Evolutionary conservation across 2,329 filamentous ascomycete species (phyloP), one percentile per base, ranked within the genome.

Genomic region (Orbilia ellipsospora): DNA sequence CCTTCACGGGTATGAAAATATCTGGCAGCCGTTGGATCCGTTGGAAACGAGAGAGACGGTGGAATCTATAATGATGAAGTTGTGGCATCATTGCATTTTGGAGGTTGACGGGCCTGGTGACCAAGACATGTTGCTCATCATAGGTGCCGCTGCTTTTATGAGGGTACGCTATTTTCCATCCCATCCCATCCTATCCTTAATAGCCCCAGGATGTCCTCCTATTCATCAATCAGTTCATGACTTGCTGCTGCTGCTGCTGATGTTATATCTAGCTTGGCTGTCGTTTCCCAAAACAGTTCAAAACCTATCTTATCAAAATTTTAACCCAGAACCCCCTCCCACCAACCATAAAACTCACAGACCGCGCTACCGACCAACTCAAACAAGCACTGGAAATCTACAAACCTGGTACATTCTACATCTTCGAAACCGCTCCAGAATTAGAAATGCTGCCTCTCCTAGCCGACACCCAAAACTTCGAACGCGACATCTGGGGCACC

Each of bases 21-120:
- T 68, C 26, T 68, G 64, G 64, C 65, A 61, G 44, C 55, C 65
- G n/a, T 10, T 55, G 15, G 56, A 69, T 54, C 65, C 65, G 1
- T 12, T 52, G 16, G 52, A 60, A 4, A 13, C 57, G 16, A 28
- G 65, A 16, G 45, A n/a, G 13, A 54, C 40, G 4, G 42, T 62
- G 1, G 40, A 62, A 26, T 16, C 40, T 1, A 7, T 69, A 4
- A 48, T 61, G 3, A 16, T 50, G 18, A 69, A 55, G 45, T 44
- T 69, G 4, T 28, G 45, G 28, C 20, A 31, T 36, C 26, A 69
- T 48, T 31, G 20, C 12, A 4, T 23, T 7, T 16, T 55, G 1
- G 55, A 55, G 8, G 4, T 69, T 31, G 56, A 69, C 2, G 36
- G 51, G 8, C 23, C 2, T 2, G 44, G 10, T 8, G 56, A 69